These are phyloP conservation scores for Tagetes patula DNA, from an alignment of 129 eudicot species.

Conservation along the genomic window DNA sequence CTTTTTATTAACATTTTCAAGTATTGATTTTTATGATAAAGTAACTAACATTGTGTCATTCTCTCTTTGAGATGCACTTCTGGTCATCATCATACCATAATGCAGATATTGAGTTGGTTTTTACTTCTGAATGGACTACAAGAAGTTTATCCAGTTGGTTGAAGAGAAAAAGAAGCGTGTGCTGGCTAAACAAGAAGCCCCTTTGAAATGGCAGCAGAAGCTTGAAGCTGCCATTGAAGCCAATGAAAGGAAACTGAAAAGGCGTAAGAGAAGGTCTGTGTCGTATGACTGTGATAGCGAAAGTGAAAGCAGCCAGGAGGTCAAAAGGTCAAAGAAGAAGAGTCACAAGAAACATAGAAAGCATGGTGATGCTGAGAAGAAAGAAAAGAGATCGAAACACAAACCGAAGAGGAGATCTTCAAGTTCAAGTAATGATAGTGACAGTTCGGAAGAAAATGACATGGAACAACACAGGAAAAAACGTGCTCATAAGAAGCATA, in stretches of 20 bases:
- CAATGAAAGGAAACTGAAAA: constrained; percentile 59
- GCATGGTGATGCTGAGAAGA: constrained; percentile 55
- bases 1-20: not conserved
- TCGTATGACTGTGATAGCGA: constrained; percentile 50
- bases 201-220: constrained; percentile 94
- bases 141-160: constrained; percentile 92
- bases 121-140: constrained; percentile 76
- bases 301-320: constrained; percentile 41
- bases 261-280: constrained; percentile 65
- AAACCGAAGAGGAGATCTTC: constrained; percentile 56
- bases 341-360: constrained; percentile 62
- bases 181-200: constrained; percentile 86
- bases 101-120: constrained; percentile 80
- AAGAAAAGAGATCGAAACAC: constrained; percentile 56
- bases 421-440: constrained; percentile 46
- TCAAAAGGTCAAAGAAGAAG: constrained; percentile 49
- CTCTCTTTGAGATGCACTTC: constrained; percentile 99
- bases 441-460: constrained; percentile 41
- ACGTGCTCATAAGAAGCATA: constrained; percentile 47
- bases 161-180: constrained; percentile 93
- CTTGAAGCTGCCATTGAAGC: constrained; percentile 98
- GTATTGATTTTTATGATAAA: constrained; percentile 38
- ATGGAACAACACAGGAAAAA: constrained; percentile 44
- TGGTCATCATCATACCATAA: constrained; percentile 91
- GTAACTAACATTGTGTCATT: constrained; percentile 91